phyloP scores from a whole-genome alignment of 2,329 filamentous ascomycete genomes.

The Colletotrichum lindemuthianum region DNA sequence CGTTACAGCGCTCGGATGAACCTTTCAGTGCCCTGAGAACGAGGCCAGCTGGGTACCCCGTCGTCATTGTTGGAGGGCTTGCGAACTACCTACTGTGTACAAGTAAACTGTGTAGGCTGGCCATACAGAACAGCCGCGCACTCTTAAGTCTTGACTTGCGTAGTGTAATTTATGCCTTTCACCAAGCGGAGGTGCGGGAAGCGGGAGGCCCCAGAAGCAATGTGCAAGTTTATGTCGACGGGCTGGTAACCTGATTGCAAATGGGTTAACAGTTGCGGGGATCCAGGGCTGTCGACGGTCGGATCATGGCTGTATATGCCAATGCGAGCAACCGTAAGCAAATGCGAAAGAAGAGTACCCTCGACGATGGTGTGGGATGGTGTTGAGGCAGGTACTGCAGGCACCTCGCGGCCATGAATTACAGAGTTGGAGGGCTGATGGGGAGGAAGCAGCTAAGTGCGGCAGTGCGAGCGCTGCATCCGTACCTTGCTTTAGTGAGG shows the following conservation, averaged over 20 bases:
- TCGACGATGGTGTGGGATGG: too few species aligned
- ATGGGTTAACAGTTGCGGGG: not conserved
- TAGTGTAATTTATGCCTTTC: too few species aligned
- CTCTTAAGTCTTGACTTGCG: too few species aligned
- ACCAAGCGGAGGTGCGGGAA: conserved; percentile 16
- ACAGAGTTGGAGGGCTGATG: not conserved
- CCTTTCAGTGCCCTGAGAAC: conserved; percentile 4
- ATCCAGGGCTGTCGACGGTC: not conserved
- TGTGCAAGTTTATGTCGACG: not conserved
- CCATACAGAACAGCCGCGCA: too few species aligned
- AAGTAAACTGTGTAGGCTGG: too few species aligned
- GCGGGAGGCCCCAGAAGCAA: conserved; percentile 20
- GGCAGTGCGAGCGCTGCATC: conserved; percentile 25
- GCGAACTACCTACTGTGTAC: too few species aligned
- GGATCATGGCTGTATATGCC: not conserved
- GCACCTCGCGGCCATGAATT: conserved; percentile 6
- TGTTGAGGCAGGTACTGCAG: too few species aligned
- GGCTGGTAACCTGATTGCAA: too few species aligned
- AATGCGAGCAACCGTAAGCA: not conserved
- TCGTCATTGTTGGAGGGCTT: too few species aligned
- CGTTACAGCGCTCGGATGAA: conserved; percentile 32
- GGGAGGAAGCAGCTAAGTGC: conserved; percentile 10
- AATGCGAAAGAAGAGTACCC: too few species aligned
- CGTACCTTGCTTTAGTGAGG: conserved; percentile 35
- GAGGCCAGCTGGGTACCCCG: not conserved